Percentiles rank a stretch among this genome's conserved stretches.
Conservation (phyloP, 768 basidiomycete genomes). For the Termitomyces sp. region DNA sequence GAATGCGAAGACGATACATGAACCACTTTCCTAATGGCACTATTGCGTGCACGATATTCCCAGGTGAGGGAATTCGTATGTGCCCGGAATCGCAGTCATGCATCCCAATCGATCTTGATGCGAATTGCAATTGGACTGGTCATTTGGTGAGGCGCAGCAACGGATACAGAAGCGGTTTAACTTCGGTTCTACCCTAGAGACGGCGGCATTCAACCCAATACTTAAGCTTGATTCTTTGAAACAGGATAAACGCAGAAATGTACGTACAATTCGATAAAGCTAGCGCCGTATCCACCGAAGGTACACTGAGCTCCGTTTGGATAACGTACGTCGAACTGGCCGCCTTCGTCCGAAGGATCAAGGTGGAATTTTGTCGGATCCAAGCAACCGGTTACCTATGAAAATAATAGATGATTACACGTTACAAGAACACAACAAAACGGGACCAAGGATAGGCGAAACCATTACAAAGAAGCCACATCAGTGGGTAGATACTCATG, state of each 20-base stretch:
- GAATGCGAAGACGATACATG: background rate
- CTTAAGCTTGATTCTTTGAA: background rate
- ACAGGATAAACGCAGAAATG: background rate
- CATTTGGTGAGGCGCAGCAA: conserved; percentile 35
- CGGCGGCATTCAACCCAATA: background rate
- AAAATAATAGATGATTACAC: background rate
- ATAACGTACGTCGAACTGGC: conserved; percentile 46
- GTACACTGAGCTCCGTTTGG: conserved; percentile 50
- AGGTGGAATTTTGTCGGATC: conserved; percentile 13
- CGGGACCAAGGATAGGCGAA: background rate
- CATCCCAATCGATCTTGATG: conserved; percentile 43
- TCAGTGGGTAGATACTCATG: background rate
- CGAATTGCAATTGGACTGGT: conserved; percentile 47
- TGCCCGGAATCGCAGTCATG: conserved; percentile 37
- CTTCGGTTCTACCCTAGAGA: conserved; percentile 38
- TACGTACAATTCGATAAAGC: conserved; percentile 44
- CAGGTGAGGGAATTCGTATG: conserved; percentile 35
- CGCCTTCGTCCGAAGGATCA: conserved; percentile 32
- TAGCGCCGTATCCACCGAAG: conserved; percentile 45
- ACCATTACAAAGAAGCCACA: background rate
- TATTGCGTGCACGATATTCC: conserved; percentile 9
- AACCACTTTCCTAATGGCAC: background rate
- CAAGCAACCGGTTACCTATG: conserved; percentile 19
- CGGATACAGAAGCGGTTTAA: conserved; percentile 43
- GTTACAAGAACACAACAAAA: background rate